Evolutionary conservation across 495 filamentous ascomycete species (phyloP), one percentile per base, ranked within the genome.

Genomic region (Podospora comata): DNA sequence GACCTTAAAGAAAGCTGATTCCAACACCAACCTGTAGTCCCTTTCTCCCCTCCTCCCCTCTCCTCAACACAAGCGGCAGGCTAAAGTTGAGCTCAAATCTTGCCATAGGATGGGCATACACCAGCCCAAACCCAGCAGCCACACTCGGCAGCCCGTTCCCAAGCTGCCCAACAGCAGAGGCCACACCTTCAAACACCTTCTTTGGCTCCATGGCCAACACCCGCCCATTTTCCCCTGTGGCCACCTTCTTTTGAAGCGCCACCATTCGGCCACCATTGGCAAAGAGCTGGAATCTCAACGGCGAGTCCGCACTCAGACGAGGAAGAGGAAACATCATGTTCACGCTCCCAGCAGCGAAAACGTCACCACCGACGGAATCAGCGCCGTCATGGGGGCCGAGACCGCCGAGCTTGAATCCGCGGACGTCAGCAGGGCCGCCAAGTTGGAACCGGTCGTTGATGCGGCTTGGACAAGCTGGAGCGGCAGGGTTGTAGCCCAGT

Each of bases 81-180:
- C 90, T 92, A 76, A 98, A 97, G 75, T 97, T 98, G 67, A 99
- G 79, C 83, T 99, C 95, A 72, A 99, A 97, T 67, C 95, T 84
- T 53, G 94, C 95, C 6, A 92, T 87, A 0, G 92, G 92, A 76
- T 96, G 93, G 26, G 93, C 96, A 77, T 99, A 99, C 18, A 99
- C 92, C 16, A 99, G 76, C 3, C 95, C 95, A 30, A 97, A 78
- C 27, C 95, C 95, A 2, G 91, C 95, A 3, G 95, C 90, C 27
- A 92, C 79, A 74, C 92, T 97, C 15, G 95, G 95, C 55, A 94
- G 77, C 4, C 90, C 92, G 63, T 89, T 90, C 4, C 80, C 81
- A 58, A 97, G 78, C 70, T 93, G 90, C 64, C 79, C 81, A 26
- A 90, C 84, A 58, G 89, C 86, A 1, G 78, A 78, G 28, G 81